These are phyloP conservation scores for Atalantia buxifolia DNA, from an alignment of 345 rosid genomes.

Conservation along the genomic window DNA sequence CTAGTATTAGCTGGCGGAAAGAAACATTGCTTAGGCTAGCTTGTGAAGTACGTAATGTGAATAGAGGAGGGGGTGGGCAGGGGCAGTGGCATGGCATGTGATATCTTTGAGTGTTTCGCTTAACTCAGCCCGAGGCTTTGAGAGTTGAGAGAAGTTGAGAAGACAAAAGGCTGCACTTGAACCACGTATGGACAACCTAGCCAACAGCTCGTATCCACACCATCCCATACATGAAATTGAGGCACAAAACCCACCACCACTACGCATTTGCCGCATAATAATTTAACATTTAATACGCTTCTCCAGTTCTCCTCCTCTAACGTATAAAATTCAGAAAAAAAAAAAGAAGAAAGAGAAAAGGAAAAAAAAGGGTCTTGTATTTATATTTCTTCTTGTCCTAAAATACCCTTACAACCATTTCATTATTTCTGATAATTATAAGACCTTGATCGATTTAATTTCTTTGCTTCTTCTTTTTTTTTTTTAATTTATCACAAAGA, in stretches of 20 bases:
- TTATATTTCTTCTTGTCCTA: neutral
- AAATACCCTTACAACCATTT: neutral
- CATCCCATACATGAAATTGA: constrained; percentile 24
- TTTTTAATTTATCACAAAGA: neutral
- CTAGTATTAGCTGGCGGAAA: no score
- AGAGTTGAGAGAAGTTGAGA: neutral
- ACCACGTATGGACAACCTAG: constrained; percentile 44
- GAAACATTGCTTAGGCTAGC: neutral
- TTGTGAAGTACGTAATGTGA: neutral
- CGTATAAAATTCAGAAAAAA: neutral
- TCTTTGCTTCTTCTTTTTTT: no score
- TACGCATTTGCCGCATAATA: neutral
- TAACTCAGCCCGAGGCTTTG: neutral
- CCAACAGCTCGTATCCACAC: constrained; percentile 28
- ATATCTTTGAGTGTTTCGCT: neutral
- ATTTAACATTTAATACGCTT: neutral
- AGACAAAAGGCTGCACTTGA: constrained; percentile 42
- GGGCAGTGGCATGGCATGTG: neutral
- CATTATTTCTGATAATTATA: no score
- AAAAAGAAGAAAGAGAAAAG: no score
- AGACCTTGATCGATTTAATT: no score
- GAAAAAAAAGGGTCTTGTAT: neutral
- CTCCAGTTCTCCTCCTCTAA: no score
- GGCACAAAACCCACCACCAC: constrained; percentile 56
- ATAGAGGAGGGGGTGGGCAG: neutral